phyloP scores from a whole-genome alignment of 2,329 filamentous ascomycete species.

The Dactylellina leptospora region DNA sequence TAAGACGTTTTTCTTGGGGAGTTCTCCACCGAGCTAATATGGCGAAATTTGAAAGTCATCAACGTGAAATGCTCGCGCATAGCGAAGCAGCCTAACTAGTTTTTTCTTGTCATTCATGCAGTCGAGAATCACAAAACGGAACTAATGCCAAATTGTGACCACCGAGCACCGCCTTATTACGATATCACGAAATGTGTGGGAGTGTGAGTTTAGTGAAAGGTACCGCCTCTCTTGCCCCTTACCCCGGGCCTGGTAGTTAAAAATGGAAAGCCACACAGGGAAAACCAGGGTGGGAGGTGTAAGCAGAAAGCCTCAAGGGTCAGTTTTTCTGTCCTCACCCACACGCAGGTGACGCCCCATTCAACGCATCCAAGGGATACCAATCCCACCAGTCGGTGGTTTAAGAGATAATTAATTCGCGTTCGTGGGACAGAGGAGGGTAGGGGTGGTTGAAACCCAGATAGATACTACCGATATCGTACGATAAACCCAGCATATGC shows the following conservation, averaged over 20 bases:
- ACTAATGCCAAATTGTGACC: constrained; percentile 35
- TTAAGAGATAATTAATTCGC: constrained; percentile 38
- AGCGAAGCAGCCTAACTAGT: not conserved
- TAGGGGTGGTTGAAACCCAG: not conserved
- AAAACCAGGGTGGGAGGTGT: constrained; percentile 30
- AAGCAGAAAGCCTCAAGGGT: constrained; percentile 44
- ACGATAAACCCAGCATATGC: constrained; percentile 1
- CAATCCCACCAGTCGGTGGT: constrained; percentile 50
- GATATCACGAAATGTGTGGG: constrained; percentile 2
- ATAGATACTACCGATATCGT: too few species aligned
- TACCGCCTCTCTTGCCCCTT: too few species aligned
- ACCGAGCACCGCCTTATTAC: constrained; percentile 22
- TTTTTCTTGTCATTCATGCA: constrained; percentile 7
- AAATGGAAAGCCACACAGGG: constrained; percentile 39
- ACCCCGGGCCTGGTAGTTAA: constrained; percentile 35
- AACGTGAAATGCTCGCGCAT: constrained; percentile 31
- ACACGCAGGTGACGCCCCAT: constrained; percentile 29
- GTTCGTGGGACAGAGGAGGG: constrained; percentile 14
- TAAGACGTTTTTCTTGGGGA: constrained; percentile 1
- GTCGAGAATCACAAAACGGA: constrained; percentile 41
- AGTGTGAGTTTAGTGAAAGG: not conserved
- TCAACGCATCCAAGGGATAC: constrained; percentile 10
- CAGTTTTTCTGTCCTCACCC: not conserved
- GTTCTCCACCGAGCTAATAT: constrained; percentile 39
- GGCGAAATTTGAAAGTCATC: constrained; percentile 53